phyloP scores from a whole-genome alignment of 805 yeast genomes.

The Cyberlindnera sargentensis region DNA sequence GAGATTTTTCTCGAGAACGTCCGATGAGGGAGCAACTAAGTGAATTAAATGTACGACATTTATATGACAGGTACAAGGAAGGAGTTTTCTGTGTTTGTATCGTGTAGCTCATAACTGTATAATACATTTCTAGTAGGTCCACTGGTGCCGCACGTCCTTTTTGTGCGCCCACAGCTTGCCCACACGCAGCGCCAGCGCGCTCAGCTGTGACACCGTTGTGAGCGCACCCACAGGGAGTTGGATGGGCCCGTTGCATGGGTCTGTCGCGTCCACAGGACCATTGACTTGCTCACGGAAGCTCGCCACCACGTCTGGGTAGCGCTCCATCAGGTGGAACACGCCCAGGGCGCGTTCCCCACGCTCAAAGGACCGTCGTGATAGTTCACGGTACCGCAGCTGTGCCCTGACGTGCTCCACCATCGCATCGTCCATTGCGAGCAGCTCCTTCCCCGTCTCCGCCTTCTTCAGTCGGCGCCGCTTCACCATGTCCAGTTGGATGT shows the following conservation, averaged over 20 bases:
- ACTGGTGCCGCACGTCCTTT: neutral
- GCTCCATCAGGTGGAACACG: constrained; percentile 7
- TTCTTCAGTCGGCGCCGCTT: constrained; percentile 1
- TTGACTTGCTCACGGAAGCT: neutral
- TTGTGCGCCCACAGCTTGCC: constrained; percentile 10
- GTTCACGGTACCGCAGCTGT: constrained; percentile 5
- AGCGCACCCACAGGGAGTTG: neutral
- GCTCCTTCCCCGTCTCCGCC: neutral
- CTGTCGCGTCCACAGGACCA: neutral
- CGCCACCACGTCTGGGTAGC: constrained; percentile 9
- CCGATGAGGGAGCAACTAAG: too few species aligned
- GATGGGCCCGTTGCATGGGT: constrained; percentile 1
- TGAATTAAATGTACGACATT: too few species aligned
- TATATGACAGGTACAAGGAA: too few species aligned
- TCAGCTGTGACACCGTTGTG: neutral
- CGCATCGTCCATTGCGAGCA: constrained; percentile 1
- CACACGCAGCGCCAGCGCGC: constrained; percentile 5
- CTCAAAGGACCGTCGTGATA: constrained; percentile 4
- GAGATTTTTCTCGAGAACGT: too few species aligned
- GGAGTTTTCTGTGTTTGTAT: too few species aligned
- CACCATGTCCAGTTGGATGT: constrained; percentile 5
- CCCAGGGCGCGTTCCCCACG: constrained; percentile 8
- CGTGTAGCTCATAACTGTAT: too few species aligned
- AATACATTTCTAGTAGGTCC: too few species aligned
- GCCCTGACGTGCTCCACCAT: constrained; percentile 3